Evolutionary conservation across 1,284 basidiomycete species (phyloP), one percentile per base, ranked within the genome.

Genomic region (Amylostereum areolatum): DNA sequence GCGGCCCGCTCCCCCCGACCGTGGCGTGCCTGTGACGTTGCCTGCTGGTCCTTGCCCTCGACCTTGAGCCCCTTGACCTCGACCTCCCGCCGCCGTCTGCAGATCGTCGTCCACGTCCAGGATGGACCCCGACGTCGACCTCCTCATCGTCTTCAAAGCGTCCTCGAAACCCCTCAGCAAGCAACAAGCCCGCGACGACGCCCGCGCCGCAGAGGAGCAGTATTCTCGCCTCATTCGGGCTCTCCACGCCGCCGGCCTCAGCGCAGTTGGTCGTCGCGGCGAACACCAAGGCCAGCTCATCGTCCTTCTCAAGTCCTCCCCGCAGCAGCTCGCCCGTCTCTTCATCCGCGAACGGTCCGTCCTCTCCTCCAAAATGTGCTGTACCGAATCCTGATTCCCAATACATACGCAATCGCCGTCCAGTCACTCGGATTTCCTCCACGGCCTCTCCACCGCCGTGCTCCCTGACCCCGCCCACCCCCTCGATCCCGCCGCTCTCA

Each of bases 231-330:
- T 92, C 32, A 67, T 89, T n/a, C 68, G 78, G 9, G 75, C 74
- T 0, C 74, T 92, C 8, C 75, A 70, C 24, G 68, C 71, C 25
- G 80, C 79, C 1, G 85, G 85, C 1, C 65, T 92, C 45, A 75
- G 75, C 43, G 86, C 83, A 0, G 83, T 84, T 1, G 87, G 87
- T 7, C 76, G 87, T 55, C 72, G 83, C 24, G 89, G 89, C 10
- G 84, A 85, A 58, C 74, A 77, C 9, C 74, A 86, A 47, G 86
- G 88, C 4, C 86, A 95, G 58, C 64, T 96, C 3, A 75, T 95
- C 45, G 71, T 97, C 3, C 83, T 97, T 53, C 78, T 97, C 11
- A 74, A 75, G n/a, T 90, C 87, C 51, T 81, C 84, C 0, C 71
- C 78, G 39, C 69, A 70, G 36, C 76, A 83, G 49, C 67, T 96